Base-by-base conservation (phyloP, 345 rosid species). In the Kandelia obovata region DNA sequence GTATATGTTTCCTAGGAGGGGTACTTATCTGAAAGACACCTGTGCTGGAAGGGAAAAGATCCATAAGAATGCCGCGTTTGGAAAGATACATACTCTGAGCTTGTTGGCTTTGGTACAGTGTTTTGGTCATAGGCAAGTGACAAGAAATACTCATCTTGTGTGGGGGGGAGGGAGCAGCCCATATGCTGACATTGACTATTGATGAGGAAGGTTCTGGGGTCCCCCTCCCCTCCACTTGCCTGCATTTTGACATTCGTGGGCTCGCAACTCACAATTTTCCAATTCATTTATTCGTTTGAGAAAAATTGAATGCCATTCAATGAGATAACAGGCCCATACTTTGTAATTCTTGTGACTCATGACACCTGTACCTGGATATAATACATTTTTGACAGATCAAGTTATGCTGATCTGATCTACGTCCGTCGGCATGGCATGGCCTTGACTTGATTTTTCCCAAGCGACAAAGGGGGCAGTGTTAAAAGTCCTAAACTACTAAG, bases 1-100 rank as follows among this genome's bases (percentile, higher is more conserved):
- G 49, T 35, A 79, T 73, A 70, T 79, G 87, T 77, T 84, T 81
- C 92, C 80, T 81, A 74, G 82, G 84, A 84, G 75, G 79, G 76
- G 60, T 67, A 64, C 80, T 79, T 67, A 77, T 80, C 71, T 63
- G 72, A 47, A 81, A 75, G 81, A 80, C 90, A 84, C 84, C 80
- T 81, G 61, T 61, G 71, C 2, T 16, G 60, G 88, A 73, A 43
- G 71, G 81, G 80, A 60, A 78, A 72, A 55, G 75, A 73, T 47
- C 67, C 77, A 61, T 63, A 51, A 62, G 66, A 69, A 55, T 25
- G 57, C 6, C 1, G 11, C 52, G 73, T 68, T 67, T 72, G 67
- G 27, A 56, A 63, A 58, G 53, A 58, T 69, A 35, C 64, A 7
- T 7, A 5, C 25, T 31, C 46, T 65, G 62, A 17, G 49, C 49